Evolutionary conservation across 2,329 filamentous ascomycete genomes (phyloP).

Genomic region (Pestalotiopsis fici): DNA sequence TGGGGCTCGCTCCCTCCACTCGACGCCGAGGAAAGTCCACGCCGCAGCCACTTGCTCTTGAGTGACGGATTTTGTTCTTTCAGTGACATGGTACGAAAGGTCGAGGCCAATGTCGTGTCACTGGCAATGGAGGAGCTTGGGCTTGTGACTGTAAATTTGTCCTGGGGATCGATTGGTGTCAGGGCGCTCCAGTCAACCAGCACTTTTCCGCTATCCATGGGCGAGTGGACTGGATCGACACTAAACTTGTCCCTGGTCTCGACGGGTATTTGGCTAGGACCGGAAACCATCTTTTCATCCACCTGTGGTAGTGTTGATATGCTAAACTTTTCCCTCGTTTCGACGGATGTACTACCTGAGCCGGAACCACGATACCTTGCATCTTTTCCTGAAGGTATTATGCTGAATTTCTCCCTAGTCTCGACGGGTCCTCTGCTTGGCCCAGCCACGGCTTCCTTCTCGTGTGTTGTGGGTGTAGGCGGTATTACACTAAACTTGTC

Average conservation of each 20-base stretch:
- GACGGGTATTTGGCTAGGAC: neutral
- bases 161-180: neutral
- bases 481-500: neutral
- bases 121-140: neutral
- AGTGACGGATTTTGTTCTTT: neutral
- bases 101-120: neutral
- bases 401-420: neutral
- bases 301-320: neutral
- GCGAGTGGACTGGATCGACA: neutral
- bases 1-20: neutral
- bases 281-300: neutral
- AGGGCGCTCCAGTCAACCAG: neutral
- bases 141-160: neutral
- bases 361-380: neutral
- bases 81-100: neutral
- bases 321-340: neutral
- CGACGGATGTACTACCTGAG: neutral
- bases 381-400: neutral
- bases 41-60: neutral
- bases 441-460: neutral
- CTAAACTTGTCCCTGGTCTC: constrained; percentile 4
- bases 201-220: neutral
- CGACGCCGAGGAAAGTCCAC: neutral
- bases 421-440: neutral
- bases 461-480: neutral